Evolutionary conservation across 352 stramenopile genomes (phyloP), one percentile per base, ranked within the genome.

Genomic region (Pythium rhizo-oryzae): DNA sequence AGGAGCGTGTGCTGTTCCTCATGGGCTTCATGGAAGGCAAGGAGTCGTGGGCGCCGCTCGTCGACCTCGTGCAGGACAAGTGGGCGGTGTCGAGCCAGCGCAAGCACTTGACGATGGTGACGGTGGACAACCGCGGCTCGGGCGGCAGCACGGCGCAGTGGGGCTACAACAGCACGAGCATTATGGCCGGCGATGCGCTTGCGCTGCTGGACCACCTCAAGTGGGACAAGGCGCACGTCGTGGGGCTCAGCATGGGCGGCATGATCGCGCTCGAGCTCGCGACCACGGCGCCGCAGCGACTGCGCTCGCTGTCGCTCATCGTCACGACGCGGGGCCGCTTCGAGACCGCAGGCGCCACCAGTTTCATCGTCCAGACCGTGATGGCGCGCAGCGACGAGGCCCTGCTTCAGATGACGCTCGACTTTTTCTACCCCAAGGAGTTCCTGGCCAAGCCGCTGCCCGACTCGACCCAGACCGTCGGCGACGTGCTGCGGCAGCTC

Each of bases 191-290:
- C n/a, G 83, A 92, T 56, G 71, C 71, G 59, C 71, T 90, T 8
- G 67, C 73, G 5, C 54, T 92, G 4, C 80, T 90, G 74, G 75
- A 90, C 47, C 78, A 90, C 37, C 71, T 90, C n/a, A 75, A 74
- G 8, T 92, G 81, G 83, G 35, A 46, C 13, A 62, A 62, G 43
- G 67, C 61, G 19, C 62, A 69, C 33, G 63, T 69, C n/a, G 54
- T 74, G 41, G 61, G 67, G 1, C 51, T 73, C 28, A 90, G 81
- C 46, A 88, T 92, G 81, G 84, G 84, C 19, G 82, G 84, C 8
- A 92, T 92, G 84, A 91, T 92, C 61, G 69, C 81, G 8, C 74
- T 87, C 21, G 82, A 92, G 60, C 65, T 92, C 6, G 79, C 79
- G 1, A 62, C 76, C 1, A 53, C 61, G 13, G 77, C 81, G 8